Base-by-base conservation (phyloP, 495 filamentous ascomycete species). In the Pyrenula aspistea region DNA sequence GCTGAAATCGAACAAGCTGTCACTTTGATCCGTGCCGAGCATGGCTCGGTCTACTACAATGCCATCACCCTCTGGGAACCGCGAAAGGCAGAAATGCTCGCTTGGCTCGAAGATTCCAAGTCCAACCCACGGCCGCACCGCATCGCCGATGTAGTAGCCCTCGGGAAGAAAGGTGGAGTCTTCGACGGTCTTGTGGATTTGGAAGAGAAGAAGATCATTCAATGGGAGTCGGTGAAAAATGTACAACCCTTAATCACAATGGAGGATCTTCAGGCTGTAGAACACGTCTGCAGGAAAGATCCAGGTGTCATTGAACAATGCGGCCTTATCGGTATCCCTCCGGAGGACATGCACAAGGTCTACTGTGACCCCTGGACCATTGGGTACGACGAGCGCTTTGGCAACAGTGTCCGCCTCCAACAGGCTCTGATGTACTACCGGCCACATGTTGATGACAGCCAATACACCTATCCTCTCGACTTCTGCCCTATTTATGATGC, bases 341-440 rank as follows among this genome's bases (percentile, higher is more conserved):
- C 74, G 54, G 80, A 88, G 60, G 89, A 95, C 61, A 96, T 94
- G 90, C 67, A 90, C 68, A 93, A 92, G 71, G 88, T 95, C 48
- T 93, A 93, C 69, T 94, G 89, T 70, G 87, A 91, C 65, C 86
- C 91, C 12, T 96, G 91, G 91, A 95, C 91, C 12, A 95, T 96
- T 70, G 91, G 91, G 20, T 95, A 89, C 62, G 91, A 96, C 64
- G 90, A 94, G 73, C 84, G 91, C 3, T 92, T 91, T 62, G 91
- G 91, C 54, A 91, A 71, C 62, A 78, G 76, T 31, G 77, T 89
- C 24, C 85, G 91, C 56, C 78, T 96, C 15, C 91, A 96, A 65
- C 91, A 96, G 68, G 91, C 90, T 15, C 73, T 96, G 42, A 95
- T 96, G 88, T 96, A 96, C 74, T 96, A 95, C 68, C 83, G 91